phyloP scores from a whole-genome alignment of 2,329 filamentous ascomycete species.

The Pestalotiopsis sp. region DNA sequence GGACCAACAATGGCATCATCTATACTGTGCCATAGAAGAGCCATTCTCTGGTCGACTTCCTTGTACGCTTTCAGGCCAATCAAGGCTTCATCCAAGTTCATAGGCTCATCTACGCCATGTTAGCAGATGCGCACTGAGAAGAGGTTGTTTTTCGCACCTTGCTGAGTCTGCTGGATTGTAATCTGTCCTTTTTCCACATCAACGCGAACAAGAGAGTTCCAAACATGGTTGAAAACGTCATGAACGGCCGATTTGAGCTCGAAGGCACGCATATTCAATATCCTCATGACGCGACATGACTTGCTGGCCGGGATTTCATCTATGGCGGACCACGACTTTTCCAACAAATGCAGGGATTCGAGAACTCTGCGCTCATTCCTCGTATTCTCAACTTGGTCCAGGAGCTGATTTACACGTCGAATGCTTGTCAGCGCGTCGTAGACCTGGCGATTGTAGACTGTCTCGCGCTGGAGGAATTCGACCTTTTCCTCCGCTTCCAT shows the following conservation, averaged over 20 bases:
- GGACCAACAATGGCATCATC: constrained; percentile 63
- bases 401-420: constrained; percentile 60
- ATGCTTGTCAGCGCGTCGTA: constrained; percentile 52
- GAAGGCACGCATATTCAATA: constrained; percentile 67
- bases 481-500: constrained; percentile 56
- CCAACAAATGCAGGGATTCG: constrained; percentile 59
- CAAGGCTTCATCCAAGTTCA: constrained; percentile 56
- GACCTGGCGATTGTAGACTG: constrained; percentile 62
- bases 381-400: constrained; percentile 62
- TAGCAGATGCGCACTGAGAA: neutral
- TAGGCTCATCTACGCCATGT: constrained; percentile 47
- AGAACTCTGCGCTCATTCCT: constrained; percentile 57
- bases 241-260: constrained; percentile 69
- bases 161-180: constrained; percentile 53
- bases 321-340: constrained; percentile 60
- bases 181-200: constrained; percentile 59
- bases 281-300: constrained; percentile 62
- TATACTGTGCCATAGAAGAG: constrained; percentile 63
- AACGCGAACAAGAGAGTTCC: constrained; percentile 68
- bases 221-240: constrained; percentile 69
- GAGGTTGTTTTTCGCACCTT: constrained; percentile 43
- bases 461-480: constrained; percentile 59
- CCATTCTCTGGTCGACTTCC: constrained; percentile 62
- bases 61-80: constrained; percentile 61
- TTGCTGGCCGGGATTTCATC: constrained; percentile 62